phyloP scores from a whole-genome alignment of 495 filamentous ascomycete genomes.

The Penicillium riverlandense region DNA sequence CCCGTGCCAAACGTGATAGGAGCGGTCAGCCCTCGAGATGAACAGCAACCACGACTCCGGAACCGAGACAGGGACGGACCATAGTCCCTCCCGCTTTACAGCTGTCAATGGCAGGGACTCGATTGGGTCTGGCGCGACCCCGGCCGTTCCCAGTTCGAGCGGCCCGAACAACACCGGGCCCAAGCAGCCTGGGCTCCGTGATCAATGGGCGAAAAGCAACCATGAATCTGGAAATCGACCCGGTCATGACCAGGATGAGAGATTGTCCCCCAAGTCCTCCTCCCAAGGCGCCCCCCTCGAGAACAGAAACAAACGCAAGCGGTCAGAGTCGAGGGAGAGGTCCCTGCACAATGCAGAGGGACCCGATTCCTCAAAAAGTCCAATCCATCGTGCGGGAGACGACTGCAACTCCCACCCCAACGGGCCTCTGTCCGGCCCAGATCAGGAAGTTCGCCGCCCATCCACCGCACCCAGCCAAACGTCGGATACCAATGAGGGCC shows the following conservation, averaged over 20 bases:
- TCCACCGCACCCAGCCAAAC: conserved; percentile 17
- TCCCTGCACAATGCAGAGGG: conserved; percentile 10
- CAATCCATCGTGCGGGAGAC: conserved; percentile 3
- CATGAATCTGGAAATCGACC: conserved; percentile 1
- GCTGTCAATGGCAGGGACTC: conserved; percentile 45
- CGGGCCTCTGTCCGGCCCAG: conserved; percentile 12
- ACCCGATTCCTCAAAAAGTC: conserved; percentile 10
- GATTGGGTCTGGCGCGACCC: not conserved
- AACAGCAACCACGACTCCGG: conserved; percentile 30
- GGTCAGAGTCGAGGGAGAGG: conserved; percentile 31
- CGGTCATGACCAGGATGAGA: conserved; percentile 18
- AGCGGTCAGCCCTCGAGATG: conserved; percentile 18
- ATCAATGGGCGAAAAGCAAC: not conserved
- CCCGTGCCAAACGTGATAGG: too few relatives aligned
- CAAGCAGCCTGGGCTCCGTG: not conserved
- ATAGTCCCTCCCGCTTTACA: conserved; percentile 45
- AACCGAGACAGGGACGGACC: conserved; percentile 33
- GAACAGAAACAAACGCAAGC: conserved; percentile 32
- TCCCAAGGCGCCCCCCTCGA: conserved; percentile 13
- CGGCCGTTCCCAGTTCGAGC: not conserved
- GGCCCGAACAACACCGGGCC: not conserved
- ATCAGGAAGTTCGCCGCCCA: conserved; percentile 17
- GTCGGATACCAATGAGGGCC: conserved; percentile 24
- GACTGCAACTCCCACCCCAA: conserved; percentile 10
- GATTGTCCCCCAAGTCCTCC: conserved; percentile 19